phyloP scores from a whole-genome alignment of 139 green algal genomes.

The Chlorella sp. region DNA sequence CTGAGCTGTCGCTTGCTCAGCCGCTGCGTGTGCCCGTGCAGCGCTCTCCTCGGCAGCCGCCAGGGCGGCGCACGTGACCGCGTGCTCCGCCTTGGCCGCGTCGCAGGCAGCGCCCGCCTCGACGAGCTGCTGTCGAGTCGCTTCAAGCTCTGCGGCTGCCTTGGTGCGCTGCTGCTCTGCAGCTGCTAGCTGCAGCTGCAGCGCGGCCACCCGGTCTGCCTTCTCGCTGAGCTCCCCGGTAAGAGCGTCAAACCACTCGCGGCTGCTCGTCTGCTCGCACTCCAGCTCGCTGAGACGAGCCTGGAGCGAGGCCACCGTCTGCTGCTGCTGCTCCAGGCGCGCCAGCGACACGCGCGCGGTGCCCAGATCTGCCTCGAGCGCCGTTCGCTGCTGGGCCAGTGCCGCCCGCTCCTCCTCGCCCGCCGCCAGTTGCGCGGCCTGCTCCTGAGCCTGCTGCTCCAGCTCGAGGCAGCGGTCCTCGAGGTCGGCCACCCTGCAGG shows the following conservation, averaged over 20 bases:
- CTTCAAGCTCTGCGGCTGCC: not conserved
- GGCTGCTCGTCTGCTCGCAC: conserved; percentile 18
- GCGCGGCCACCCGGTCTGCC: conserved; percentile 10
- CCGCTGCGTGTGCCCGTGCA: not conserved
- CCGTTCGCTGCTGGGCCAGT: not conserved
- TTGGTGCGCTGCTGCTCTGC: conserved; percentile 1
- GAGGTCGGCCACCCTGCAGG: not conserved
- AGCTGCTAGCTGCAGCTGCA: not conserved
- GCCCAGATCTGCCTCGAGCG: conserved; percentile 3
- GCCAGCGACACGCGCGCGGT: not conserved
- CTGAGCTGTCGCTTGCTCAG: not conserved
- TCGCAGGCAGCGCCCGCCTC: not conserved
- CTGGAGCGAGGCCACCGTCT: conserved; percentile 13
- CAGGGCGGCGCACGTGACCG: not conserved
- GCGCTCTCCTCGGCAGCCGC: not conserved
- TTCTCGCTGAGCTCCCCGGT: conserved; percentile 17
- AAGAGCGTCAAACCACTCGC: conserved; percentile 34
- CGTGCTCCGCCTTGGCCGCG: conserved; percentile 10
- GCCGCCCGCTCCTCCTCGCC: not conserved
- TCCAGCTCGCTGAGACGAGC: conserved; percentile 27
- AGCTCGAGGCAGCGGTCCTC: not conserved
- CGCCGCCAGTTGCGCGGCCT: conserved; percentile 11
- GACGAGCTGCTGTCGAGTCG: not conserved
- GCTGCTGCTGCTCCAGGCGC: conserved; percentile 25
- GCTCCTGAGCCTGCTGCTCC: not conserved